Base-by-base conservation (phyloP, 2,329 filamentous ascomycete genomes). In the Lecanicillium sp. region DNA sequence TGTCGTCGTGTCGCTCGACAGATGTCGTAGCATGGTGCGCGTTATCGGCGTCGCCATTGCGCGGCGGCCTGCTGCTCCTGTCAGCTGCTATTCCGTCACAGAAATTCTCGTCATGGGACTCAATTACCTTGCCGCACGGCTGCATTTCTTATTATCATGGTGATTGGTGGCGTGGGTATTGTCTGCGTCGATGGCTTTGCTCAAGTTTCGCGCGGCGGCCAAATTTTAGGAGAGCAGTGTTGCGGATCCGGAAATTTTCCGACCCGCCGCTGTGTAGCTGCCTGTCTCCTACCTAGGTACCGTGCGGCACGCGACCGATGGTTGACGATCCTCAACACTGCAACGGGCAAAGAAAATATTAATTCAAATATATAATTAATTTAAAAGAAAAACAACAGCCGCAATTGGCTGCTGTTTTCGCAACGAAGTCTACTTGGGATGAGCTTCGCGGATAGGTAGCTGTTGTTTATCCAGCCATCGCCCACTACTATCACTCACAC, bases 101-200 rank as follows among this genome's bases (percentile, higher is more conserved):
- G 13, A 14, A n/a, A 30, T 8, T 6, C 5, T 15, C 5, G 17
- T 4, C 20, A 3, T n/a, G 4, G n/a, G 9, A 10, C 15, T 30
- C 37, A 43, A 50, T 52, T 60, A 77, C 75, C 68, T 57, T 75
- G 64, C 70, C 72, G 72, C 57, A 68, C 59, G 38, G 64, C 64
- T 47, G 65, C 59, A 54, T 67, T 76, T 64, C 73, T 69, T 48
- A 74, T 51, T 52, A 77, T 75, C 75, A 79, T 79, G 48, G 54
- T 59, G 58, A 54, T 13, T 22, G 20, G 17, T 17, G 29, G 28
- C 28, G 32, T 22, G 36, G 17, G 22, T 12, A 25, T 25, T 25
- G 7, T 25, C 22, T 25, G n/a, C 22, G 11, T 25, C 11, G 22
- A 13, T 12, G 33, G 22, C 10, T 27, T 11, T 30, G 29, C 32